Percentiles rank a stretch among this genome's conserved stretches.
phyloP scores from a whole-genome alignment of 2,329 filamentous ascomycete species.

The Teratosphaeria gauchensis region DNA sequence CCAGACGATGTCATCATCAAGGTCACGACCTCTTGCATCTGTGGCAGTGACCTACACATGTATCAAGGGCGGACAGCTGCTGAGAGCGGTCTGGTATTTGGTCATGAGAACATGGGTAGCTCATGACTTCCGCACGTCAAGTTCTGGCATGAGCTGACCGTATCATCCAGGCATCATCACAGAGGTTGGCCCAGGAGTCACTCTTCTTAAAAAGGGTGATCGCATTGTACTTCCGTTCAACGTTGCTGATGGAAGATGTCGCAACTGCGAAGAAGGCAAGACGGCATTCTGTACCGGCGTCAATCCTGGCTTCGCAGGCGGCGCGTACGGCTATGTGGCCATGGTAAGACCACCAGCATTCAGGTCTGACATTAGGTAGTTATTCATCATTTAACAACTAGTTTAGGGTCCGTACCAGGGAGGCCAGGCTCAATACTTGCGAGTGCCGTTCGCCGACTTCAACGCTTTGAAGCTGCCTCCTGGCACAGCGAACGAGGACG shows the following conservation, averaged over 20 bases:
- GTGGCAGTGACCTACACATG: slow-evolving; percentile 39
- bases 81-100: slow-evolving; percentile 51
- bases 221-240: slow-evolving; percentile 58
- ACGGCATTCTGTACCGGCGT: slow-evolving; percentile 57
- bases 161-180: slow-evolving; percentile 6
- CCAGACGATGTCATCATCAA: slow-evolving; percentile 57
- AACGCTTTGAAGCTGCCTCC: slow-evolving; percentile 53
- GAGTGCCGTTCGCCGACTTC: slow-evolving; percentile 58
- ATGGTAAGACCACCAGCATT: too few species aligned
- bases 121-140: neutral
- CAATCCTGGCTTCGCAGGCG: slow-evolving; percentile 51
- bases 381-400: too few species aligned
- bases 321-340: slow-evolving; percentile 50
- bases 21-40: slow-evolving; percentile 49
- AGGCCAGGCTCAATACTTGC: slow-evolving; percentile 54
- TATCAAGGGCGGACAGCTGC: slow-evolving; percentile 58
- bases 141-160: neutral
- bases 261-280: slow-evolving; percentile 52
- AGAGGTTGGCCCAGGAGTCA: slow-evolving; percentile 51
- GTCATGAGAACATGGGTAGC: slow-evolving; percentile 35
- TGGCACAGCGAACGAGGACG: slow-evolving; percentile 51
- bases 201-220: slow-evolving; percentile 52
- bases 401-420: slow-evolving; percentile 26
- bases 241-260: slow-evolving; percentile 53
- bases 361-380: too few species aligned